Evolutionary conservation across 2,329 filamentous ascomycete genomes (phyloP).

Genomic region (Ophiosphaerella narmari): DNA sequence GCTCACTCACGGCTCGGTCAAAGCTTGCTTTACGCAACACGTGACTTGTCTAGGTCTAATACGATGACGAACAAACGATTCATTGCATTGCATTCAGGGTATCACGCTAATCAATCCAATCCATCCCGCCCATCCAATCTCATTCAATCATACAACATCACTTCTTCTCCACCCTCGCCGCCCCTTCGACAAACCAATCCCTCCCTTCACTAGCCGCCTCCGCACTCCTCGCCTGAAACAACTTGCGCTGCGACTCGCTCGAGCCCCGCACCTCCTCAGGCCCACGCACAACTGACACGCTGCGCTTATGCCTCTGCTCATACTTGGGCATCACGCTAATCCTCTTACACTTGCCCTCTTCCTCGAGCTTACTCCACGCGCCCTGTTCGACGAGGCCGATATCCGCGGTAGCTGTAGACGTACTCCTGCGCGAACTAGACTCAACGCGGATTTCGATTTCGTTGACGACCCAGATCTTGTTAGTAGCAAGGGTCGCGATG

Average conservation of each 20-base stretch:
- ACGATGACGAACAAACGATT: too few relatives aligned
- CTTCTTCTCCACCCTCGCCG: slow-evolving; percentile 14
- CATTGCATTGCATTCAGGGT: too few relatives aligned
- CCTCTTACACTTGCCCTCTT: slow-evolving; percentile 6
- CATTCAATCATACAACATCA: too few relatives aligned
- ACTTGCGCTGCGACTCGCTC: slow-evolving; percentile 29
- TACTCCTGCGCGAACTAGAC: slow-evolving; percentile 14
- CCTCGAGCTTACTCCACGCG: slow-evolving; percentile 11
- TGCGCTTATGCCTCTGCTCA: slow-evolving; percentile 6
- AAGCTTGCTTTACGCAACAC: too few relatives aligned
- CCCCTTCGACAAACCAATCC: slow-evolving; percentile 25
- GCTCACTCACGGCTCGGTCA: too few relatives aligned
- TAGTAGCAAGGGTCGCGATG: slow-evolving; percentile 34
- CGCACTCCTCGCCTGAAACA: slow-evolving; percentile 14
- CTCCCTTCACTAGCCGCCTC: slow-evolving; percentile 13
- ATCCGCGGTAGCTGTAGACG: slow-evolving; percentile 13
- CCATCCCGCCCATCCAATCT: too few relatives aligned
- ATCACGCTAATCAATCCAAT: too few relatives aligned
- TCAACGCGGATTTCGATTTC: slow-evolving; percentile 44
- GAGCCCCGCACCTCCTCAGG: too few relatives aligned
- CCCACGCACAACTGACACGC: too few relatives aligned
- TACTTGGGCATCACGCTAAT: too few relatives aligned
- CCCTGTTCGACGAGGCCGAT: slow-evolving; percentile 23
- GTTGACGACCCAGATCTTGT: slow-evolving; percentile 47
- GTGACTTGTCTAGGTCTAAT: too few relatives aligned